Percentiles rank a stretch among this genome's conserved stretches.
These are phyloP conservation scores for Triadica sebifera DNA, from an alignment of 345 rosid species.

Conservation along the genomic window DNA sequence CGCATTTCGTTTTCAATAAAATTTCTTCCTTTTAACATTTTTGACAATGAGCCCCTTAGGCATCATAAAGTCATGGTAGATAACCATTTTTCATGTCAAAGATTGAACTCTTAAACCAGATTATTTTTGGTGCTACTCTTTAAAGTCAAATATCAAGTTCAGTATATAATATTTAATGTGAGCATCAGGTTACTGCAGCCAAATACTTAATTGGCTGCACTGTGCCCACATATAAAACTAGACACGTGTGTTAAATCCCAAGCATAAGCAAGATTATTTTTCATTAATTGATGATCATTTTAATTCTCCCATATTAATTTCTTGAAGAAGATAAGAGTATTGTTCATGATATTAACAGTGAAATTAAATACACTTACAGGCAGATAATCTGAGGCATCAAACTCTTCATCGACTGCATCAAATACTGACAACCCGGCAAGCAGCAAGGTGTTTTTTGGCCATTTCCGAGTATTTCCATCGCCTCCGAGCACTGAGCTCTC, in stretches of 20 bases:
- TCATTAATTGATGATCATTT: background rate
- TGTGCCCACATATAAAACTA: no score
- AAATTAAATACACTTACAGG: constrained; percentile 58
- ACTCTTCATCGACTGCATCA: constrained; percentile 71
- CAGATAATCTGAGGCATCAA: constrained; percentile 90
- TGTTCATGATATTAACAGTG: background rate
- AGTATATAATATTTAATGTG: background rate
- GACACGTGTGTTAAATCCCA: background rate
- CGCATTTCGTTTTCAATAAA: constrained; percentile 8
- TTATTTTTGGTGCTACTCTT: constrained; percentile 5
- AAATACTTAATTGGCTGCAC: no score
- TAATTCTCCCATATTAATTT: background rate
- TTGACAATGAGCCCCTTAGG: constrained; percentile 22
- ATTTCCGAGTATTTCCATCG: constrained; percentile 89
- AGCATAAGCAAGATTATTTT: background rate
- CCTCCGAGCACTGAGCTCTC: constrained; percentile 90
- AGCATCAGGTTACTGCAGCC: no score
- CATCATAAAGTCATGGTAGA: constrained; percentile 35
- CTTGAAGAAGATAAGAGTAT: no score
- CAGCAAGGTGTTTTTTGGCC: constrained; percentile 78
- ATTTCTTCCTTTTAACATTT: constrained; percentile 15
- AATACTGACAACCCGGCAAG: constrained; percentile 74
- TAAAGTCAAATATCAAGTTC: constrained; percentile 21
- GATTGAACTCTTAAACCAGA: background rate
- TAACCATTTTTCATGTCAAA: constrained; percentile 8